Conservation (phyloP, 306 rosid genomes). For the Hylodesmum podocarpum region DNA sequence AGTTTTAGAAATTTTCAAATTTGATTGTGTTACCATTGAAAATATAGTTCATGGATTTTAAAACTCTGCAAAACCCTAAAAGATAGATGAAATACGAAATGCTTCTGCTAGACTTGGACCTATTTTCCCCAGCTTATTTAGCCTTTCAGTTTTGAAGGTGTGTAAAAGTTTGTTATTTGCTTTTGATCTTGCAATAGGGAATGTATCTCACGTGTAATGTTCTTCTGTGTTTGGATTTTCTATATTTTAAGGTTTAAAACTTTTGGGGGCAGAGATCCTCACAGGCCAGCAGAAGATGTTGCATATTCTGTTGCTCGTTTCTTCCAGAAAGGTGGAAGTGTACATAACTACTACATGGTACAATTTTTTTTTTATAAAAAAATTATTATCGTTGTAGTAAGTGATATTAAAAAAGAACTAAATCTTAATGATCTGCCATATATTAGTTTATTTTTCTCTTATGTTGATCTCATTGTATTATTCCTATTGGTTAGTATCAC, state of each 20-base stretch:
- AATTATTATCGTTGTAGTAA: not conserved
- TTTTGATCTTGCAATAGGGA: slow-evolving; percentile 25
- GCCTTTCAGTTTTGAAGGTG: slow-evolving; percentile 5
- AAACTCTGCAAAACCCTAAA: slow-evolving; percentile 8
- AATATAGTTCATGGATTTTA: not conserved
- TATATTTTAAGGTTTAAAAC: slow-evolving; percentile 76
- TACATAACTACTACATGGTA: slow-evolving; percentile 98
- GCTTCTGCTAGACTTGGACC: not conserved
- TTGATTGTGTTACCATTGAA: not conserved
- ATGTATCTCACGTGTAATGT: slow-evolving; percentile 6
- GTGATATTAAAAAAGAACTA: not conserved
- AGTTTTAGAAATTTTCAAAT: not conserved
- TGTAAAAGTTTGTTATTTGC: not conserved
- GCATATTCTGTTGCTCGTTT: slow-evolving; percentile 93
- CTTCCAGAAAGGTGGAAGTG: slow-evolving; percentile 95
- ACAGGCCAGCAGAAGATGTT: slow-evolving; percentile 89
- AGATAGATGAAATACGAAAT: not conserved
- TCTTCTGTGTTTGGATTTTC: slow-evolving; percentile 21
- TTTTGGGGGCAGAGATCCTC: slow-evolving; percentile 93
- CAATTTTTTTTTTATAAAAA: not conserved
- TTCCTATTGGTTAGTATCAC: slow-evolving; percentile 61
- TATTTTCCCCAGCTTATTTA: not conserved
- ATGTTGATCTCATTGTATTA: slow-evolving; percentile 17
- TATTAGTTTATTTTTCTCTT: slow-evolving; percentile 13
- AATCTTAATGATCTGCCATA: not conserved